phyloP scores from a whole-genome alignment of 495 filamentous ascomycete genomes.

The Penicillium diatomitis region DNA sequence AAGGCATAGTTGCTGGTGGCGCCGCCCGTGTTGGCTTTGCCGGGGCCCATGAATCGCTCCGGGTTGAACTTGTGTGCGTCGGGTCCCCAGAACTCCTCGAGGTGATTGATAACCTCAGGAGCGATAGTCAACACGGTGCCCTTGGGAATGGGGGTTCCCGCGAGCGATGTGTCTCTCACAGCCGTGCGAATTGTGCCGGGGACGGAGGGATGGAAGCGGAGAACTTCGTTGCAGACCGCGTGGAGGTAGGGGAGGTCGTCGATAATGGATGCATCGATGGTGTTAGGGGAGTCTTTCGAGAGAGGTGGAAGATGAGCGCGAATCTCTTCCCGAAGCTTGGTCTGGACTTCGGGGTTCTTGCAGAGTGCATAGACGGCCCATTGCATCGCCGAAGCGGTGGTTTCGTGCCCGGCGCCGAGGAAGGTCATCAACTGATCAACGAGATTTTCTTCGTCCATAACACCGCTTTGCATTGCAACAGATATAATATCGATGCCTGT shows the following conservation, averaged over 20 bases:
- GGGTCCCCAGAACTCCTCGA: constrained; percentile 66
- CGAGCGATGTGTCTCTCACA: constrained; percentile 53
- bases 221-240: constrained; percentile 53
- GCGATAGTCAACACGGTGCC: constrained; percentile 42
- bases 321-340: constrained; percentile 50
- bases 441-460: constrained; percentile 69
- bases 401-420: constrained; percentile 85
- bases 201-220: constrained; percentile 50
- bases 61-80: constrained; percentile 76
- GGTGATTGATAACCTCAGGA: constrained; percentile 59
- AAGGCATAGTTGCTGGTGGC: constrained; percentile 61
- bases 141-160: constrained; percentile 45
- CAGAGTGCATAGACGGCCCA: constrained; percentile 54
- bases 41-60: constrained; percentile 62
- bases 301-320: constrained; percentile 54
- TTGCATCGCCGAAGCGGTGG: constrained; percentile 49
- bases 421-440: constrained; percentile 94
- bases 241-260: constrained; percentile 51
- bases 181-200: constrained; percentile 56
- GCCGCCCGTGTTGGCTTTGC: constrained; percentile 40
- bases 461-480: constrained; percentile 66
- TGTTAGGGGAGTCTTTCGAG: constrained; percentile 24
- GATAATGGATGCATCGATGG: constrained; percentile 42
- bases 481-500: constrained; percentile 70
- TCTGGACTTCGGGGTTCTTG: constrained; percentile 48